Conservation (phyloP, 768 basidiomycete genomes). For the Termitomyces sp. region DNA sequence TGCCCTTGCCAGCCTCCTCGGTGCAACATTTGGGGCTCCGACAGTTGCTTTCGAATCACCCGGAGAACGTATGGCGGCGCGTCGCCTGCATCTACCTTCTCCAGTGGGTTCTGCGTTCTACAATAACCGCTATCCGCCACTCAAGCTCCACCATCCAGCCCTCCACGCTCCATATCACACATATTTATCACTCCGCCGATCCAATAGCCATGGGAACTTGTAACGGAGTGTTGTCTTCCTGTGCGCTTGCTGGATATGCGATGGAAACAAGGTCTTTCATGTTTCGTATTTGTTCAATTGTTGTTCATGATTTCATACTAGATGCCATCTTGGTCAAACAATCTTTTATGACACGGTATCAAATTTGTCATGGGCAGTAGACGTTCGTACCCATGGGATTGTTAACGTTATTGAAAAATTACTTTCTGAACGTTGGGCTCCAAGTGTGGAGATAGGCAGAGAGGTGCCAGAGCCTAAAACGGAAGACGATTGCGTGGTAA, state of each 20-base stretch:
- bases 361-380: conserved; percentile 78
- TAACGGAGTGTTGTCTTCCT: conserved; percentile 74
- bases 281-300: not conserved
- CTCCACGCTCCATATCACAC: conserved; percentile 74
- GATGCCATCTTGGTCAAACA: conserved; percentile 81
- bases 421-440: conserved; percentile 64
- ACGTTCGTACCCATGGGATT: conserved; percentile 78
- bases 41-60: conserved; percentile 88
- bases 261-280: conserved; percentile 63
- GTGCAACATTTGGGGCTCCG: conserved; percentile 84
- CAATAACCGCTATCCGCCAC: not conserved
- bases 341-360: conserved; percentile 92
- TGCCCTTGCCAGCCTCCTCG: conserved; percentile 77
- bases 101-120: conserved; percentile 45
- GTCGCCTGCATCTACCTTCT: conserved; percentile 78
- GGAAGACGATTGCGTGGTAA: conserved; percentile 70
- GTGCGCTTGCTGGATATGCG: conserved; percentile 85
- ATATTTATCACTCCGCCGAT: conserved; percentile 92
- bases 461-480: conserved; percentile 51
- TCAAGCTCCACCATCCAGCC: conserved; percentile 35
- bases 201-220: conserved; percentile 91
- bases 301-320: conserved; percentile 15
- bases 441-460: conserved; percentile 52
- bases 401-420: conserved; percentile 72
- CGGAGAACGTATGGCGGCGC: conserved; percentile 77